phyloP scores from a whole-genome alignment of 805 yeast genomes.

The Candida nanaspora region DNA sequence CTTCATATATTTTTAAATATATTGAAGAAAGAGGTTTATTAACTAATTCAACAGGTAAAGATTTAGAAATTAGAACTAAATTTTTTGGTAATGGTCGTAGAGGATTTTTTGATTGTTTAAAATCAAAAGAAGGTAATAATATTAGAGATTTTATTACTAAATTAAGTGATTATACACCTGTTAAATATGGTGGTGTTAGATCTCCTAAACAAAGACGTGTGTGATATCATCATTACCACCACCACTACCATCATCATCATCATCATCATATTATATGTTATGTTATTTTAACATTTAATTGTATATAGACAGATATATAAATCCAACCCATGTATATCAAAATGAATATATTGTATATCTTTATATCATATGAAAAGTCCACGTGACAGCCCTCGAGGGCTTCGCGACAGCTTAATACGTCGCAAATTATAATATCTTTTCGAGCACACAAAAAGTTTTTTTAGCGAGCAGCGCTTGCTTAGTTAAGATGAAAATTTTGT shows the following conservation, averaged over 20 bases:
- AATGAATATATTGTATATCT: no score
- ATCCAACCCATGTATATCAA: neutral
- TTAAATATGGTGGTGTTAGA: slow-evolving; percentile 90
- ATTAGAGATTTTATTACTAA: slow-evolving; percentile 63
- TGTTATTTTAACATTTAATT: no score
- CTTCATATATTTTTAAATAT: slow-evolving; percentile 61
- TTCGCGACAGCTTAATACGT: neutral
- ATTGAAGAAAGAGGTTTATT: slow-evolving; percentile 47
- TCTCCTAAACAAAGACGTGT: slow-evolving; percentile 77
- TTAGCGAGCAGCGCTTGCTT: neutral
- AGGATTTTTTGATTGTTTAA: slow-evolving; percentile 76
- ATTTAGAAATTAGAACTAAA: slow-evolving; percentile 66
- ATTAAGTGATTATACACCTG: slow-evolving; percentile 69
- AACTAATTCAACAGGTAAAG: neutral
- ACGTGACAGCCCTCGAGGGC: neutral
- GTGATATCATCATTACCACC: slow-evolving; percentile 21
- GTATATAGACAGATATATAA: no score
- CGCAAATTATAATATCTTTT: neutral
- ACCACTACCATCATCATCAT: no score
- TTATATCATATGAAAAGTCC: no score
- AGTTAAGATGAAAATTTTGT: no score
- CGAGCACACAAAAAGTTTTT: neutral
- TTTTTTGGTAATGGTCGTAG: slow-evolving; percentile 87
- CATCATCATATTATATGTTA: no score
- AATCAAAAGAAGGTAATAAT: slow-evolving; percentile 79